A percentile compares a stretch with the other conserved stretches of the same genome.
Evolutionary conservation across 352 stramenopile genomes (phyloP).

Genomic region (Phytophthora niederhauseri): DNA sequence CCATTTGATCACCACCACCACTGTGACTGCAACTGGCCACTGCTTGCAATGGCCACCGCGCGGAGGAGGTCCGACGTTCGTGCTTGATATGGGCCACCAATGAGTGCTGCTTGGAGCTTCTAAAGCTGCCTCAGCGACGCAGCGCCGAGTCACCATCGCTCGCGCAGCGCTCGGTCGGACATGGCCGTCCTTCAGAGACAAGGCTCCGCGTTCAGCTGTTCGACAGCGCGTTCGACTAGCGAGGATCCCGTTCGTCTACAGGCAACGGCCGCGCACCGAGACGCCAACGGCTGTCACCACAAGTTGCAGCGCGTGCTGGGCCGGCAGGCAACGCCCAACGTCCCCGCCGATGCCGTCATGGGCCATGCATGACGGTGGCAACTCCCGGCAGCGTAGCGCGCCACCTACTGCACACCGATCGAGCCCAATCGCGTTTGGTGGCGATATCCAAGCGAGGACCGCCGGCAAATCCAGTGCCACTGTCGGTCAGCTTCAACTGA

Average conservation of each 20-base stretch:
- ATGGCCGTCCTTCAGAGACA: constrained; percentile 16
- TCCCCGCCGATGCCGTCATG: not conserved
- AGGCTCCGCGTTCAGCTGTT: constrained; percentile 14
- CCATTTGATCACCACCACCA: too few relatives aligned
- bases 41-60: too few relatives aligned
- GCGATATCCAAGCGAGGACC: constrained; percentile 2
- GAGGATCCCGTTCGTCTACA: constrained; percentile 23
- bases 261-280: not conserved
- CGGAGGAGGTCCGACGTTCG: not conserved
- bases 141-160: constrained; percentile 25
- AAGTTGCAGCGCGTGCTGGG: not conserved
- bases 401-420: not conserved
- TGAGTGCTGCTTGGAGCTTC: constrained; percentile 38
- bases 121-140: constrained; percentile 23
- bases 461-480: constrained; percentile 19
- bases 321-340: not conserved
- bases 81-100: constrained; percentile 28
- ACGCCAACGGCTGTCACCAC: not conserved
- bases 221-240: constrained; percentile 28
- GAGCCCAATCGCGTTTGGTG: not conserved
- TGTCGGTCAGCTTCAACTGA: constrained; percentile 28
- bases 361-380: not conserved
- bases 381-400: not conserved
- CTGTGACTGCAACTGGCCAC: too few relatives aligned
- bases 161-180: constrained; percentile 13